These are phyloP conservation scores for Eucalyptus pauciflora DNA, from an alignment of 345 rosid genomes.

Conservation along the genomic window DNA sequence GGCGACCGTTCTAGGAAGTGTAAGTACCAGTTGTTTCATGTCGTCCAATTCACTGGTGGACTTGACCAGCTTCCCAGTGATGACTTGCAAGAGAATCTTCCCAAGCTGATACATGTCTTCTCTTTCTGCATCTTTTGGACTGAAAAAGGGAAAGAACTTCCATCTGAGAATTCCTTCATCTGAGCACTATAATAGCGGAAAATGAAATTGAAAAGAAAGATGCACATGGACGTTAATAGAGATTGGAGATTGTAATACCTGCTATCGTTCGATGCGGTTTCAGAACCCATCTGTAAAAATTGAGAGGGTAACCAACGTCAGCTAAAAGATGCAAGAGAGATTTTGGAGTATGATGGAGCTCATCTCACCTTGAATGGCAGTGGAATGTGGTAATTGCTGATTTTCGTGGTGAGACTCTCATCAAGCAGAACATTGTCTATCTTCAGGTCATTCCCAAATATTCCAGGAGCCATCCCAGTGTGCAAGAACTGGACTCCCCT, in stretches of 20 bases:
- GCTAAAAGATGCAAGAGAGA: neutral
- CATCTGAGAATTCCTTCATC: neutral
- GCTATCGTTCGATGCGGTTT: conserved; percentile 16
- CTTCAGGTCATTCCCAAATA: conserved; percentile 67
- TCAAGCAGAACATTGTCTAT: conserved; percentile 65
- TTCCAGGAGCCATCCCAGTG: conserved; percentile 71
- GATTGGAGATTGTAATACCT: neutral
- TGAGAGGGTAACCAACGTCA: neutral
- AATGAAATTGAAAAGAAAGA: neutral
- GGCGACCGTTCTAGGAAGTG: neutral
- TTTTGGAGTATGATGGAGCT: neutral
- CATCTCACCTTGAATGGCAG: conserved; percentile 48
- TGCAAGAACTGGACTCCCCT: conserved; percentile 94
- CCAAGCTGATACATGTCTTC: conserved; percentile 90
- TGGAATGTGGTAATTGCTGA: conserved; percentile 60
- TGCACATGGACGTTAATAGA: neutral
- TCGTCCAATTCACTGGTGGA: conserved; percentile 41
- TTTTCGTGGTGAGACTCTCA: conserved; percentile 65
- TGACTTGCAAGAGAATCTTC: conserved; percentile 50
- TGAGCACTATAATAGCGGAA: neutral
- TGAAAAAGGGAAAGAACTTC: conserved; percentile 2
- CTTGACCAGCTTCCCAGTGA: conserved; percentile 42
- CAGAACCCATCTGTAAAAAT: conserved; percentile 39
- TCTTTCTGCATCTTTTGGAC: conserved; percentile 41
- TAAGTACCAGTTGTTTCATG: conserved; percentile 38